These are phyloP conservation scores for Paraglomus occultum DNA, from an alignment of 192 early-diverging fungal genomes.

Conservation along the genomic window DNA sequence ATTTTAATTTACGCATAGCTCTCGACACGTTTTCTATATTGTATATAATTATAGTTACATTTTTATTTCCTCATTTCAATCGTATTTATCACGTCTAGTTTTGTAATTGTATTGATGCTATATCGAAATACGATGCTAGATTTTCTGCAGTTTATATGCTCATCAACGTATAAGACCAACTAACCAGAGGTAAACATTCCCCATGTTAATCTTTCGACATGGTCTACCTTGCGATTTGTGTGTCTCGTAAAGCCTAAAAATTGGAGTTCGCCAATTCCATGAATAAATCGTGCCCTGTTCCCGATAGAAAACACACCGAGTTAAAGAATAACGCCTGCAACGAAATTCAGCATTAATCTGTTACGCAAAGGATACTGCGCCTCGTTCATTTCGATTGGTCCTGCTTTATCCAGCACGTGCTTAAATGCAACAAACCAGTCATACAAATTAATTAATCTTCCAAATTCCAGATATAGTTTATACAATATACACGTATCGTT, in stretches of 20 bases:
- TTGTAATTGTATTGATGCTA: too few relatives aligned
- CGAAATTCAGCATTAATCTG: constrained; percentile 1
- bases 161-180: too few relatives aligned
- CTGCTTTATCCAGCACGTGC: constrained; percentile 52
- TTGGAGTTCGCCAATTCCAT: constrained; percentile 81
- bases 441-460: constrained; percentile 89
- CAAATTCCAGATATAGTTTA: constrained; percentile 87
- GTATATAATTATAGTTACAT: too few relatives aligned
- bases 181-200: constrained; percentile 31
- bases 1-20: too few relatives aligned
- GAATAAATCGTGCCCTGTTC: constrained; percentile 77
- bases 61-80: too few relatives aligned
- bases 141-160: too few relatives aligned
- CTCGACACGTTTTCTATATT: too few relatives aligned
- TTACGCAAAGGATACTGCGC: constrained; percentile 47
- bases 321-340: not conserved
- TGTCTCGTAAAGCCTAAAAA: constrained; percentile 88
- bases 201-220: constrained; percentile 87
- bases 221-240: constrained; percentile 90
- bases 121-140: too few relatives aligned
- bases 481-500: constrained; percentile 90
- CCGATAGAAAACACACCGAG: constrained; percentile 19
- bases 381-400: constrained; percentile 48
- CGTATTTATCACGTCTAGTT: too few relatives aligned
- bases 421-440: constrained; percentile 92